Evolutionary conservation across 768 basidiomycete species (phyloP), one percentile per base, ranked within the genome.

Genomic region (Lactifluus piperatus): DNA sequence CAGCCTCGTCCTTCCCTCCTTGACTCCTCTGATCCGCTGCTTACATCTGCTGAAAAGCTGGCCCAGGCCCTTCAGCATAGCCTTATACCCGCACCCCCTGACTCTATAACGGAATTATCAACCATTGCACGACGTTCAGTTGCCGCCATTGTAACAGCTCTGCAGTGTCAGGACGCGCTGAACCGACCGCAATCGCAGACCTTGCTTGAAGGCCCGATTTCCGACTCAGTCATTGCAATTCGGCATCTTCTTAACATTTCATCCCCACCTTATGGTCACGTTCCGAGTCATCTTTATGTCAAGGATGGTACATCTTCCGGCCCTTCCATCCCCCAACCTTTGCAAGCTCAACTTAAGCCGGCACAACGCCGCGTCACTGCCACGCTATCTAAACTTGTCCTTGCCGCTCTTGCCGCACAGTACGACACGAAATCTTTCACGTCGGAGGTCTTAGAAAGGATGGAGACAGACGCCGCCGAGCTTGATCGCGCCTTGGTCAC

Each of bases 361-460:
- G 83, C 84, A 0, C 91, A 91, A 57, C 79, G 90, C 52, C 91
- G 90, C 66, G 86, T 95, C 32, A 91, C 91, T 2, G 89, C 91
- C 8, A 92, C 91, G 0, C 75, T 95, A 9, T 94, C 91, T 20
- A 87, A 94, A 69, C 77, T 97, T 29, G 89, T 95, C 30, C 81
- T 97, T 3, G 91, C 88, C 8, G 85, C 91, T n/a, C 86, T 95
- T 50, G 92, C 94, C 0, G 85, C 91, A 73, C 83, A 88, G 66
- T 90, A 88, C 60, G 86, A 91, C 66, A 85, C 86, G 0, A 84
- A 83, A 16, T 78, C 81, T 1, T 76, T 81, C 24, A 70, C 82
- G 4, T 70, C 77, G 11, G 84, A 88, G 60, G 86, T 85, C 14
- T 76, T 83, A 1, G 80, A 76, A 63, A 82, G 88, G 39, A 86